A percentile compares a stretch with the other conserved stretches of the same genome.
These are phyloP conservation scores for Schwanniomyces polymorphus DNA, from an alignment of 805 yeast genomes.

Conservation along the genomic window DNA sequence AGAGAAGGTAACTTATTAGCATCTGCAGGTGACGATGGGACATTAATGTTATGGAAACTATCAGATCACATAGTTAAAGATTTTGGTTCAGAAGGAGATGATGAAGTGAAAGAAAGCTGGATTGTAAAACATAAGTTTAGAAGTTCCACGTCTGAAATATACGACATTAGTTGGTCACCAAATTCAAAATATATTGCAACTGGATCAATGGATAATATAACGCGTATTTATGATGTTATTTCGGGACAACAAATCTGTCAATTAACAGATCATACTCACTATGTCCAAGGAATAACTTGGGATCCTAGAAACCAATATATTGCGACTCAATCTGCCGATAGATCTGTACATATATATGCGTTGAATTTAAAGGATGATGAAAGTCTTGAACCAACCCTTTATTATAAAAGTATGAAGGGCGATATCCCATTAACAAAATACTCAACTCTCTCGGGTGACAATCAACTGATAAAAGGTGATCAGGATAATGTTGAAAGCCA, in stretches of 20 bases:
- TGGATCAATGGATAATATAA: slow-evolving; percentile 88
- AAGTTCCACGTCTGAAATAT: slow-evolving; percentile 71
- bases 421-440: slow-evolving; percentile 7
- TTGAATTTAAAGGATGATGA: slow-evolving; percentile 23
- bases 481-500: neutral
- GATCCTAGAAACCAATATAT: slow-evolving; percentile 80
- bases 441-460: neutral
- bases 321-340: slow-evolving; percentile 88
- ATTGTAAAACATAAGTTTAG: slow-evolving; percentile 56
- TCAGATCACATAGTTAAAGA: slow-evolving; percentile 56
- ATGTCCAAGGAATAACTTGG: slow-evolving; percentile 96
- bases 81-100: slow-evolving; percentile 57
- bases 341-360: slow-evolving; percentile 72
- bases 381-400: slow-evolving; percentile 10
- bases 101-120: slow-evolving; percentile 75
- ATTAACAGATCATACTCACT: slow-evolving; percentile 76
- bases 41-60: slow-evolving; percentile 75
- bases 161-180: slow-evolving; percentile 94
- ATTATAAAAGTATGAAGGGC: slow-evolving; percentile 5
- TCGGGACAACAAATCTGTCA: slow-evolving; percentile 60
- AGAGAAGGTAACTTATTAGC: slow-evolving; percentile 72
- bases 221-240: slow-evolving; percentile 62
- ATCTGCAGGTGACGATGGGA: slow-evolving; percentile 95
- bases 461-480: neutral
- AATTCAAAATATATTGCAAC: slow-evolving; percentile 72